These are phyloP conservation scores for Amphicarpaea edgeworthii DNA, from an alignment of 306 rosid genomes.

Conservation along the genomic window DNA sequence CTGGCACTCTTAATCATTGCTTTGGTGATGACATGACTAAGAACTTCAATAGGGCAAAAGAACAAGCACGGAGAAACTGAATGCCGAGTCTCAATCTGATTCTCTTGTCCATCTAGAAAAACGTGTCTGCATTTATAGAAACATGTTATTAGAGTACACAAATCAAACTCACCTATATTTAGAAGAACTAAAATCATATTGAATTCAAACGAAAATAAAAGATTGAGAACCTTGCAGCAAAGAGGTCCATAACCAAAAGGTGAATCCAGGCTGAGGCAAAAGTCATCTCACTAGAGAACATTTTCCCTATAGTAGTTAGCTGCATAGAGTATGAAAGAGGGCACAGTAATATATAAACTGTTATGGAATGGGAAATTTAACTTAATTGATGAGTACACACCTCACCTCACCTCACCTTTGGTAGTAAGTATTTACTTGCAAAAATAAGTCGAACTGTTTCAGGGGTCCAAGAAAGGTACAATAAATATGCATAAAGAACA, in stretches of 20 bases:
- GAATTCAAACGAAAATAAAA: not conserved
- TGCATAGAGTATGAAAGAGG: too few species aligned
- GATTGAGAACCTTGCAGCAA: conserved; percentile 79
- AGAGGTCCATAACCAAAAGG: conserved; percentile 80
- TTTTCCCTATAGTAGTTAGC: conserved; percentile 76
- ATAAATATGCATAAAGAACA: conserved; percentile 76
- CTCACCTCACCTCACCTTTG: too few species aligned
- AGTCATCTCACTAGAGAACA: conserved; percentile 88
- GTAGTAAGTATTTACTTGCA: conserved; percentile 80
- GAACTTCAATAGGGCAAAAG: conserved; percentile 83
- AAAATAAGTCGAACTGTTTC: conserved; percentile 71
- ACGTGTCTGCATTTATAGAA: conserved; percentile 68
- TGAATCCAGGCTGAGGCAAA: conserved; percentile 97
- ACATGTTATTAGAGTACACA: not conserved
- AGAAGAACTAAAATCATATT: not conserved
- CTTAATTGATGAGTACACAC: conserved; percentile 35
- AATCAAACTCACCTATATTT: not conserved
- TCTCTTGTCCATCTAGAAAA: conserved; percentile 73
- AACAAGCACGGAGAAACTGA: conserved; percentile 83
- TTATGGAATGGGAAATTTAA: conserved; percentile 15
- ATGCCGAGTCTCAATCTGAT: conserved; percentile 87
- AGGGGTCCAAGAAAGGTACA: conserved; percentile 90
- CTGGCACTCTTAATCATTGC: conserved; percentile 51
- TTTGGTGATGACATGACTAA: conserved; percentile 77
- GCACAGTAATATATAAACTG: conserved; percentile 37